These are phyloP conservation scores for Leptosphaerulina australis DNA, from an alignment of 2,329 filamentous ascomycete species.

Conservation along the genomic window DNA sequence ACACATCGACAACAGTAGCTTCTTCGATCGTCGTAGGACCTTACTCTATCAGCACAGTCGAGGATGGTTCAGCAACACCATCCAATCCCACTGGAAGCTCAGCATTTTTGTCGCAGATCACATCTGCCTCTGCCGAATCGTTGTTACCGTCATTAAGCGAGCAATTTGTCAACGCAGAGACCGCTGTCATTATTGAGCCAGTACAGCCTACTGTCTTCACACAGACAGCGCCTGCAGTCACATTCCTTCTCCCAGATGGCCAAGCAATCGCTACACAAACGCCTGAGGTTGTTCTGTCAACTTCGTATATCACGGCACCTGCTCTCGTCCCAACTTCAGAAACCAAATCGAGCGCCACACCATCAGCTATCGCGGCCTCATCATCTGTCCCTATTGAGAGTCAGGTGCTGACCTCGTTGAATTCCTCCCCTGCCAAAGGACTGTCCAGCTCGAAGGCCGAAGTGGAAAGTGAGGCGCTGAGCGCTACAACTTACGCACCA, in stretches of 20 bases:
- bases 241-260: conserved; percentile 41
- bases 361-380: conserved; percentile 5
- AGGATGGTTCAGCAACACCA: not conserved
- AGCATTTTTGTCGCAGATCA: not conserved
- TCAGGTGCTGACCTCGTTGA: conserved; percentile 1
- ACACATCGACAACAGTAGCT: conserved; percentile 29
- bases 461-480: conserved; percentile 24
- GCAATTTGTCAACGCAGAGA: conserved; percentile 35
- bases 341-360: conserved; percentile 18
- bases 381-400: conserved; percentile 19
- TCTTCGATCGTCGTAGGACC: conserved; percentile 8
- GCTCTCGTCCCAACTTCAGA: conserved; percentile 22
- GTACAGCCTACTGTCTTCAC: conserved; percentile 39
- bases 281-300: conserved; percentile 38
- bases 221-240: conserved; percentile 36
- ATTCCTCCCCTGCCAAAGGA: conserved; percentile 10
- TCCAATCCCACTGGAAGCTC: not conserved
- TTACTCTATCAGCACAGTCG: conserved; percentile 1
- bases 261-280: conserved; percentile 40
- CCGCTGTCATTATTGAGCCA: conserved; percentile 43
- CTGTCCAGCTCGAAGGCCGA: conserved; percentile 22
- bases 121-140: not conserved
- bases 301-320: conserved; percentile 37
- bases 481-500: conserved; percentile 19
- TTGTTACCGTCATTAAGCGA: conserved; percentile 10